Evolutionary conservation across 192 early-diverging fungal species (phyloP), one percentile per base, ranked within the genome.

Genomic region (Coemansia sp.): DNA sequence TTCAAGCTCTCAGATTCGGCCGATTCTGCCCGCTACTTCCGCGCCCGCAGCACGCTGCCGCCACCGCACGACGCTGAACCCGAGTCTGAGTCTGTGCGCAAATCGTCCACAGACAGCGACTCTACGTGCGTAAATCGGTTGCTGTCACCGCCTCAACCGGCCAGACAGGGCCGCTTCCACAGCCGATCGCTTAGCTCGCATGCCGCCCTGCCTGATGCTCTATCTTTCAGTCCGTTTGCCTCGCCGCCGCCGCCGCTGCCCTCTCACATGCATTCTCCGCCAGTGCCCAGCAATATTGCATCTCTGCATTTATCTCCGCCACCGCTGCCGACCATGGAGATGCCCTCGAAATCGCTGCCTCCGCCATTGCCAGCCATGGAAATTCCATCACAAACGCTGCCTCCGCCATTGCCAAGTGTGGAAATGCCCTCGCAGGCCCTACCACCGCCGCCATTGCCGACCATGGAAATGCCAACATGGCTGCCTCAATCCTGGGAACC

Each of bases 81-180:
- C 6, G 55, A 60, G 1, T 68, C 67, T 29, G 65, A 65, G 5
- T 57, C 65, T 22, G 41, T 4, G 41, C 69, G 61, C 60, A 77
- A 77, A 53, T 54, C 64, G 20, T 71, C 74, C 16, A 71, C 65
- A 2, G 74, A 77, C 55, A 77, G 74, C 68, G 74, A 77, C 3
- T 60, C 64, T 8, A 68, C 74, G 0, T 77, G 58, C 20, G 64
- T 76, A 23, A 59, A 70, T 49, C 64, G 64, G 16, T 45, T 65
- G 35, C 63, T 59, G 16, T 71, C 68, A 48, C 22, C 49, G 29
- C 14, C 60, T 14, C 32, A 35, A 9, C 32, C 32, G 9, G 9
- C 32, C 32, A 35, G 32, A 9, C 32, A 35, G 32, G 54, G 12
- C 6, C 53, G 53, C 27, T 8, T 54, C 11, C 61, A 69, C 61